Evolutionary conservation across 352 stramenopile genomes (phyloP).

Genomic region (Globisporangium acanthophoron): DNA sequence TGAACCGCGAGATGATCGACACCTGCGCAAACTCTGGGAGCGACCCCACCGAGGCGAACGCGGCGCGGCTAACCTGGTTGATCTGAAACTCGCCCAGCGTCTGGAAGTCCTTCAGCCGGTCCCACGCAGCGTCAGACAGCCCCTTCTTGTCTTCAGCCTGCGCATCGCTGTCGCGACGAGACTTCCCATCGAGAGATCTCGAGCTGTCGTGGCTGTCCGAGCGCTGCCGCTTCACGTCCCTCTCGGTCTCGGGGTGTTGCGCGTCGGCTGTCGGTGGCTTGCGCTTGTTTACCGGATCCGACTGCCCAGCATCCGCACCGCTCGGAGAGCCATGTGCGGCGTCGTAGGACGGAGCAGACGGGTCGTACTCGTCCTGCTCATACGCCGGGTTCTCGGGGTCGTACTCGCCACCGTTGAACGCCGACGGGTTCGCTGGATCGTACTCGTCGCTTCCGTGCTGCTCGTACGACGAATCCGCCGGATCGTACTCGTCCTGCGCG

Average conservation of each 20-base stretch:
- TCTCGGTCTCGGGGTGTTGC: neutral
- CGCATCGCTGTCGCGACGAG: conserved; percentile 11
- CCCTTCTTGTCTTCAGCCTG: conserved; percentile 40
- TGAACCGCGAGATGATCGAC: conserved; percentile 62
- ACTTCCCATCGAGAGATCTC: conserved; percentile 14
- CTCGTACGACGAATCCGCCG: conserved; percentile 7
- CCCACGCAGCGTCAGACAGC: conserved; percentile 56
- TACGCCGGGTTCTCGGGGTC: conserved; percentile 16
- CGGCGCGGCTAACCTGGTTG: conserved; percentile 66
- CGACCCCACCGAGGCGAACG: conserved; percentile 52
- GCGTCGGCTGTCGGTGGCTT: neutral
- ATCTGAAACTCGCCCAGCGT: conserved; percentile 42
- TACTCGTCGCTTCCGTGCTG: conserved; percentile 13
- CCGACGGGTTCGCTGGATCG: conserved; percentile 20
- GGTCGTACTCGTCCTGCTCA: conserved; percentile 33
- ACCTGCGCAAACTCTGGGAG: conserved; percentile 79
- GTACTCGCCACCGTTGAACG: conserved; percentile 6
- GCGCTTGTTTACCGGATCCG: neutral
- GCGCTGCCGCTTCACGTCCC: conserved; percentile 17
- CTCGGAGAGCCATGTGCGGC: neutral
- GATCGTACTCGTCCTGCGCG: conserved; percentile 30
- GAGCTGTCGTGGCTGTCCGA: conserved; percentile 19
- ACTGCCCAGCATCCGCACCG: neutral
- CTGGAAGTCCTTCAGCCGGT: conserved; percentile 75
- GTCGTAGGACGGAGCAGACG: conserved; percentile 6